A percentile compares a stretch with the other conserved stretches of the same genome.
Conservation (phyloP, 2,329 filamentous ascomycete genomes). For the Onygenales sp. region DNA sequence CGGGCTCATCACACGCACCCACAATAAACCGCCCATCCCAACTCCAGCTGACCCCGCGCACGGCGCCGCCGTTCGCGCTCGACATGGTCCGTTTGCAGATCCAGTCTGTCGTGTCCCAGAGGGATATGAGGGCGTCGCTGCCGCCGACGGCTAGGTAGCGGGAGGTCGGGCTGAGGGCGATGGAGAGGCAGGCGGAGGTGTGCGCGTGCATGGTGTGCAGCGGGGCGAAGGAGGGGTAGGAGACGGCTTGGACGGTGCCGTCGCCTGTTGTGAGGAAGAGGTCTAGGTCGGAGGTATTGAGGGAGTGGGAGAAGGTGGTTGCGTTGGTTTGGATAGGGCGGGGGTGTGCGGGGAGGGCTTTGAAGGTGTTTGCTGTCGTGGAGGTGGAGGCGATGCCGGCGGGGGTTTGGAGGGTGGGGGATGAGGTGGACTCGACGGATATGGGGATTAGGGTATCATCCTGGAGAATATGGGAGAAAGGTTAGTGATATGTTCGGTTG, state of each 20-base stretch:
- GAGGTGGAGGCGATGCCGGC: constrained; percentile 8
- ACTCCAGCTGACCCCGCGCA: constrained; percentile 41
- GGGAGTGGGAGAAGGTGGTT: constrained; percentile 37
- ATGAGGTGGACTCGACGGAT: constrained; percentile 31
- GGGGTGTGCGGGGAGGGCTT: constrained; percentile 31
- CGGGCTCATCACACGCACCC: constrained; percentile 38
- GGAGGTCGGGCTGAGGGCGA: constrained; percentile 37
- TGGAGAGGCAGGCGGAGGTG: constrained; percentile 38
- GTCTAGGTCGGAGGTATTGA: constrained; percentile 26
- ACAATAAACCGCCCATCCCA: constrained; percentile 41
- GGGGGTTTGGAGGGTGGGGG: constrained; percentile 21
- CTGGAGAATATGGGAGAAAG: constrained; percentile 18
- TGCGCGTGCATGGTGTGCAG: constrained; percentile 40
- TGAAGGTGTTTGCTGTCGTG: constrained; percentile 23
- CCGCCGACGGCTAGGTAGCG: constrained; percentile 41
- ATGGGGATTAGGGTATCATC: constrained; percentile 40
- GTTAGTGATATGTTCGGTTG: not conserved
- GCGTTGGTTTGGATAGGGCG: constrained; percentile 40
- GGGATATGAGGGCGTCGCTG: constrained; percentile 39
- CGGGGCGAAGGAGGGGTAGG: constrained; percentile 35
- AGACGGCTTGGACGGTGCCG: constrained; percentile 39
- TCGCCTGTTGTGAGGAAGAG: constrained; percentile 41
- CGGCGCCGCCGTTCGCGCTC: constrained; percentile 34
- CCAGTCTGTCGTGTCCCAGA: constrained; percentile 44
- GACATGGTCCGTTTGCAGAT: constrained; percentile 39